Evolutionary conservation across 352 stramenopile species (phyloP), one percentile per base, ranked within the genome.

Genomic region (Globisporangium okanoganense): DNA sequence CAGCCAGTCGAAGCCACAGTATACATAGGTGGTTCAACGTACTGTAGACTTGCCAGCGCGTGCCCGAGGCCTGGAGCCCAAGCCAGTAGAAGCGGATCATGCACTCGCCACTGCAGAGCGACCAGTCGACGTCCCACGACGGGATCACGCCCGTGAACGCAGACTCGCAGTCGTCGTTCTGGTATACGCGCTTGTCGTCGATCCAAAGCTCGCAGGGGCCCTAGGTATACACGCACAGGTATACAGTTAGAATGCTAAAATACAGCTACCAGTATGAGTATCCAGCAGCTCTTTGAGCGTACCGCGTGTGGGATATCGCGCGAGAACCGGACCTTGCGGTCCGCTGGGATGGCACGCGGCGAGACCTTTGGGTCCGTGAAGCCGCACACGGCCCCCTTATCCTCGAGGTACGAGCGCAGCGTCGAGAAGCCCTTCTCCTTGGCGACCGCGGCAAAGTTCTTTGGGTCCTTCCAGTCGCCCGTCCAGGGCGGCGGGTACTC

Each of bases 391-490:
- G 56, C 31, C n/a, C 51, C 64, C 8, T 67, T 47, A 24, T 65
- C 56, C 13, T 76, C 64, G 29, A 71, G 45, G 16, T 70, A 50
- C 27, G 50, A 63, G 40, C 64, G 61, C 16, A 76, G 61, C n/a
- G 44, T 64, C 29, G 9, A 13, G 33, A 56, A 56, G n/a, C 33
- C 50, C 50, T 56, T 56, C 33, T 56, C 18, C 50, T 56, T 56
- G 50, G 50, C 27, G 12, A 16, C 33, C 16, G n/a, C 47, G 18
- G 50, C 50, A 16, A 47, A 56, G 50, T 45, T 56, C 33, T 45
- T 47, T 7, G 50, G 50, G 33, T 47, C 50, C 9, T 45, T 44
- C 50, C 50, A 56, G 50, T 47, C 29, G 31, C 48, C 50, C 33
- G 22, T 13, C 50, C 50, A 56, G 7, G 50, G 50, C 31, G 50